These are phyloP conservation scores for Zymoseptoria ardabiliae DNA, from an alignment of 2,329 filamentous ascomycete genomes.

Conservation along the genomic window DNA sequence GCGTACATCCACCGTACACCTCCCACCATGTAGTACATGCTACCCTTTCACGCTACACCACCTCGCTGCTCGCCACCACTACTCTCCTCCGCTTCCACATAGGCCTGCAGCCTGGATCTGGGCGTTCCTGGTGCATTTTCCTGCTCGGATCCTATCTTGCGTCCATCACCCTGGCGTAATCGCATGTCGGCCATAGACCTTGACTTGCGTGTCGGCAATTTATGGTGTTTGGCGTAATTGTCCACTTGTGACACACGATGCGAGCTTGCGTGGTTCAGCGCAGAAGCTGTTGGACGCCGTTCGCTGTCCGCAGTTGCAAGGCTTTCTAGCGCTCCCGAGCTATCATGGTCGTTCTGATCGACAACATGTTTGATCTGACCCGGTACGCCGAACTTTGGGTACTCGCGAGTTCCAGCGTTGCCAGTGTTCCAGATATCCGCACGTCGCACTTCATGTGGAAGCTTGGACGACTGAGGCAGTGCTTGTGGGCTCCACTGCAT, in stretches of 20 bases:
- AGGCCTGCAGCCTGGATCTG: constrained; percentile 16
- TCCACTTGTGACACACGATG: neutral
- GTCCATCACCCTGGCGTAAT: neutral
- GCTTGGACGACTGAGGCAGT: constrained; percentile 4
- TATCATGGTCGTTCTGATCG: neutral
- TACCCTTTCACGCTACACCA: constrained; percentile 5
- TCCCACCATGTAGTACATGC: neutral
- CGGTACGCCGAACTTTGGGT: constrained; percentile 7
- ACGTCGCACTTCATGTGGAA: constrained; percentile 9
- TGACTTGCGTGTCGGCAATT: neutral
- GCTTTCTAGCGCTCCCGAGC: neutral
- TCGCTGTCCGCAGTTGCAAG: neutral
- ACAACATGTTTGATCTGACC: neutral
- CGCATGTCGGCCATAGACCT: neutral
- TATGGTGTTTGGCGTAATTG: neutral
- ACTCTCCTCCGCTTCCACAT: constrained; percentile 19
- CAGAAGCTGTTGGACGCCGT: neutral
- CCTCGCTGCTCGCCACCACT: constrained; percentile 5
- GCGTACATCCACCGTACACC: neutral
- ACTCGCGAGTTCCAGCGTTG: neutral
- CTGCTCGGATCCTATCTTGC: neutral
- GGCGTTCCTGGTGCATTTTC: constrained; percentile 4
- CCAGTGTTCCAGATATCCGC: constrained; percentile 8
- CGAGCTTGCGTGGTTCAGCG: neutral
- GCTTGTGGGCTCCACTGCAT: constrained; percentile 11